Evolutionary conservation across 2,329 filamentous ascomycete species (phyloP).

Genomic region (Fusarium sp.): DNA sequence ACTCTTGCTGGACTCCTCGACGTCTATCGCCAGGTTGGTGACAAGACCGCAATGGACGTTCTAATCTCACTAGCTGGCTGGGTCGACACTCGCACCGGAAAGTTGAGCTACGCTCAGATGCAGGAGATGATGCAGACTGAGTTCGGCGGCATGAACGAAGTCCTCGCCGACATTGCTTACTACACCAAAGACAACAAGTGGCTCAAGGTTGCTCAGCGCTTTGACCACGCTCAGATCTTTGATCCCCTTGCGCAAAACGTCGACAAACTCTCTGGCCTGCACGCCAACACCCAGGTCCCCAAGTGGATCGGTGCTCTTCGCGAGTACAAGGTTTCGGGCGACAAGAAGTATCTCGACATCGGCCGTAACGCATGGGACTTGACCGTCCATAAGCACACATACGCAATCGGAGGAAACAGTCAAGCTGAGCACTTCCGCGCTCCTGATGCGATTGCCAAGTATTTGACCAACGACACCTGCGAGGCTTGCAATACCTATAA

Average conservation of each 20-base stretch:
- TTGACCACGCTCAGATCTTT: constrained; percentile 63
- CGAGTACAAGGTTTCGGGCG: constrained; percentile 63
- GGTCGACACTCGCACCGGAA: constrained; percentile 62
- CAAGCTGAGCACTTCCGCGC: constrained; percentile 65
- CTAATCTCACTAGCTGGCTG: constrained; percentile 61
- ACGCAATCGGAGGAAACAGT: constrained; percentile 68
- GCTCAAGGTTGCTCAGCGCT: constrained; percentile 62
- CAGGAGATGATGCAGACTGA: constrained; percentile 63
- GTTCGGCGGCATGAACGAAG: constrained; percentile 67
- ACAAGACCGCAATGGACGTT: constrained; percentile 58
- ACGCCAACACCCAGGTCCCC: constrained; percentile 67
- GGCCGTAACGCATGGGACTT: constrained; percentile 64
- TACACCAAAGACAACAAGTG: constrained; percentile 61
- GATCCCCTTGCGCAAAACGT: constrained; percentile 60
- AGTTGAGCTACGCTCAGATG: constrained; percentile 60
- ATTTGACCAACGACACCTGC: constrained; percentile 61
- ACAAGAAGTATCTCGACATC: constrained; percentile 60
- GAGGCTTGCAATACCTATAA: constrained; percentile 69
- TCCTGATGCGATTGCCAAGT: constrained; percentile 60
- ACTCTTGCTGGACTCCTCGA: constrained; percentile 65
- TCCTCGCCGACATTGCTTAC: constrained; percentile 62
- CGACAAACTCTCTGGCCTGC: constrained; percentile 62
- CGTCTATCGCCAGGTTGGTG: constrained; percentile 61
- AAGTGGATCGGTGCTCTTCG: constrained; percentile 66
- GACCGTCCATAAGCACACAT: constrained; percentile 61